These are phyloP conservation scores for Russula griseocarnosa DNA, from an alignment of 768 basidiomycete species.

Conservation along the genomic window DNA sequence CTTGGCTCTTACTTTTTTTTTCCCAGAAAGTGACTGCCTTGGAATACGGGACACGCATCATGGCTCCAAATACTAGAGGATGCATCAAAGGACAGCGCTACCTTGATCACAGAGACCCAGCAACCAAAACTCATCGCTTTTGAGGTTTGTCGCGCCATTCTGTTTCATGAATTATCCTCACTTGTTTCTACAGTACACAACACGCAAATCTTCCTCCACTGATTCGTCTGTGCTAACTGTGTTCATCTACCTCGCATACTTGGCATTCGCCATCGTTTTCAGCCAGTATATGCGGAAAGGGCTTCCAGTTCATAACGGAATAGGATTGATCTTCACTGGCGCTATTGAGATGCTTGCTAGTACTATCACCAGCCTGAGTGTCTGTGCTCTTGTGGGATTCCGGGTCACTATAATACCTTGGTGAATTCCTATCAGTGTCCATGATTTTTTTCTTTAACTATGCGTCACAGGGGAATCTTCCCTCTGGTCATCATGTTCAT, in stretches of 20 bases:
- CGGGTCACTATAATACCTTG: constrained; percentile 87
- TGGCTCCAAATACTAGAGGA: constrained; percentile 59
- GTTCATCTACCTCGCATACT: constrained; percentile 73
- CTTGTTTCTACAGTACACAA: constrained; percentile 46
- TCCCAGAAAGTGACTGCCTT: constrained; percentile 69
- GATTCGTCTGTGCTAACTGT: constrained; percentile 60
- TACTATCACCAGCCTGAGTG: constrained; percentile 89
- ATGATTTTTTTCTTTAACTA: constrained; percentile 2
- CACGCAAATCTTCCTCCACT: constrained; percentile 43
- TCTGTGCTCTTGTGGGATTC: constrained; percentile 86
- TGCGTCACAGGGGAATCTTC: constrained; percentile 63
- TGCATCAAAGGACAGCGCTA: constrained; percentile 37
- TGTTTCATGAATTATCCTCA: neutral
- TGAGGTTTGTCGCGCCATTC: constrained; percentile 36
- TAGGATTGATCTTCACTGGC: constrained; percentile 91
- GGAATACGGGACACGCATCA: constrained; percentile 52
- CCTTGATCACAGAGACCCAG: constrained; percentile 41
- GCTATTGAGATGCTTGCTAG: constrained; percentile 88
- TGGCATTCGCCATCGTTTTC: constrained; percentile 71
- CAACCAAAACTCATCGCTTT: constrained; percentile 45
- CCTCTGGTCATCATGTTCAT: constrained; percentile 94
- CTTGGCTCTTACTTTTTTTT: constrained; percentile 79
- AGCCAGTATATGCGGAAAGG: constrained; percentile 70
- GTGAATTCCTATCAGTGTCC: constrained; percentile 42
- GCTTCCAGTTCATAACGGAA: constrained; percentile 82